Percentiles rank a stretch among this genome's conserved stretches.
Conservation (phyloP, 2,329 filamentous ascomycete genomes). For the Colletotrichum eleusines region DNA sequence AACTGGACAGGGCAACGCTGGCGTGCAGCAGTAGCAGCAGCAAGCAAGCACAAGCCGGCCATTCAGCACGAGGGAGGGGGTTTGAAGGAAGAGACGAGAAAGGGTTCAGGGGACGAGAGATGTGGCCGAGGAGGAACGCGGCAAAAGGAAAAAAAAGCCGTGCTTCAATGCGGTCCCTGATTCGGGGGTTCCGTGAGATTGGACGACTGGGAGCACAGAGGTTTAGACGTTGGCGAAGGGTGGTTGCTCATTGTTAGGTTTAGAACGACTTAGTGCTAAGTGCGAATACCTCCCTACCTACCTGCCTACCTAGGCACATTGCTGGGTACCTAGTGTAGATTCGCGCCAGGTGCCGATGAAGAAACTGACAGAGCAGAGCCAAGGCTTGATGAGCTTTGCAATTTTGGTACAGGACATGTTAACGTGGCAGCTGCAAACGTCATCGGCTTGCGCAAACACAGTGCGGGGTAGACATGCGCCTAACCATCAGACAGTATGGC, state of each 20-base stretch:
- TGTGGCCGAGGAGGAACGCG: neutral
- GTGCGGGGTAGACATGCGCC: conserved; percentile 23
- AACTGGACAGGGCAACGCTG: conserved; percentile 3
- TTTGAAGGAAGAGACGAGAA: neutral
- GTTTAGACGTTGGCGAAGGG: neutral
- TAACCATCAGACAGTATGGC: conserved; percentile 31
- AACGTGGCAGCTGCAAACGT: conserved; percentile 34
- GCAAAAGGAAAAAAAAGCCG: conserved; percentile 3
- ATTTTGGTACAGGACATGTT: too few species aligned
- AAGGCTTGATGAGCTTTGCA: conserved; percentile 17
- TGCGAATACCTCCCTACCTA: neutral
- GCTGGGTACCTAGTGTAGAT: neutral
- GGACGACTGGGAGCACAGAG: neutral
- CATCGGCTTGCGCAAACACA: conserved; percentile 34
- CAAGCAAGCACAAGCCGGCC: conserved; percentile 1
- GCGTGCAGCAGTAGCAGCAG: conserved; percentile 1
- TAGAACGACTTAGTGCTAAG: neutral
- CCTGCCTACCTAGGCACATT: too few species aligned
- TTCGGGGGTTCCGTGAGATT: conserved; percentile 4
- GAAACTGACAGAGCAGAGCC: conserved; percentile 18
- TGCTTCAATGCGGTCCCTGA: conserved; percentile 18
- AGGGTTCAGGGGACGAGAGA: neutral
- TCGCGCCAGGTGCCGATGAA: conserved; percentile 29
- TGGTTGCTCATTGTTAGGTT: neutral
- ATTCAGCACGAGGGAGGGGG: neutral